Evolutionary conservation across 352 stramenopile genomes (phyloP), one percentile per base, ranked within the genome.

Genomic region (Blastocystis sp.): DNA sequence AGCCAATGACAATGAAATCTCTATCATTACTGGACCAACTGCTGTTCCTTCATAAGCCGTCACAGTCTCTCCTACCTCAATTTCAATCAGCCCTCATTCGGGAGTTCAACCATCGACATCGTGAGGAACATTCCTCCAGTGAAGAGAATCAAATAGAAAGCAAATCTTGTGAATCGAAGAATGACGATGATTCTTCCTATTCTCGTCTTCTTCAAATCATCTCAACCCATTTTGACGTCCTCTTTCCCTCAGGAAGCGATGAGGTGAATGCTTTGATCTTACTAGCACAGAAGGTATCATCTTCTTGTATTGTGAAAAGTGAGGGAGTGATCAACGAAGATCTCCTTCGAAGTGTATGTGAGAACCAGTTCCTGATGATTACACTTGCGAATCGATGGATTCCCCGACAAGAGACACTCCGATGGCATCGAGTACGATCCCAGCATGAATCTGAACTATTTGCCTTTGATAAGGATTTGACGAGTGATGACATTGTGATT

Each of bases 171-270:
- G 51, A 68, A 35, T 13, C 5, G n/a, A 19, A 19, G 48, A 37
- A 24, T 22, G 27, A 37, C 27, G 73, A 84, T 24, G 73, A 84
- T 33, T 68, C 19, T 11, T 35, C 22, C 24, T 84, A 84, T 42
- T 42, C 73, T 3, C 51, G 73, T 22, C 58, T 69, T n/a, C 73
- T 84, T 44, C 73, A 84, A 53, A 84, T 84, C 51, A 66, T 64
- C 24, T 66, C 73, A n/a, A 84, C 73, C 13, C 73, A 68, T 42
- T 84, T 84, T 42, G 13, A 37, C 33, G 15, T 24, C 30, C 54
- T 84, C 53, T 84, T 84, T 64, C 22, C 53, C 22, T 66, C 56
- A 35, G 19, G 30, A 24, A 30, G 9, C 19, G 53, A 84, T n/a
- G 33, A 62, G 15, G 19, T 62, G 19, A n/a, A 33, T 33, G 27